Evolutionary conservation across 108 stramenopile species (phyloP).

Genomic region (Nitzschia sp.): DNA sequence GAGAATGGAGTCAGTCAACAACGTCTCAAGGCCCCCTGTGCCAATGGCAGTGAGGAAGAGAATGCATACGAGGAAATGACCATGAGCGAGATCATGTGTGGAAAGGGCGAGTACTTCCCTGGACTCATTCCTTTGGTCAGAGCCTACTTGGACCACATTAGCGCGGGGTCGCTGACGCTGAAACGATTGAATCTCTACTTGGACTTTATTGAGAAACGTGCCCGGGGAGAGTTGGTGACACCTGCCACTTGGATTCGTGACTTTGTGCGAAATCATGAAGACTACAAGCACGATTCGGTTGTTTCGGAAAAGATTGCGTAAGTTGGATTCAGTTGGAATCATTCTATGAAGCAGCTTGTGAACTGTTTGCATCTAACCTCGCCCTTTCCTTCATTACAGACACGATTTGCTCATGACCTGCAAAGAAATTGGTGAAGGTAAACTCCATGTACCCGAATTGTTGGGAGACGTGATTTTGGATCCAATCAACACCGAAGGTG

Average conservation of each 20-base stretch:
- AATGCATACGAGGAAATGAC: conserved; percentile 96
- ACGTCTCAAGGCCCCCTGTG: conserved; percentile 58
- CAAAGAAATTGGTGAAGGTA: conserved; percentile 85
- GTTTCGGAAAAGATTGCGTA: conserved; percentile 90
- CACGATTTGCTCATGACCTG: conserved; percentile 86
- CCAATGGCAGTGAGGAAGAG: conserved; percentile 76
- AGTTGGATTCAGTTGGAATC: conserved; percentile 8
- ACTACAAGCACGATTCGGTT: conserved; percentile 91
- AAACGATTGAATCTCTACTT: conserved; percentile 76
- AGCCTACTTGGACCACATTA: conserved; percentile 96
- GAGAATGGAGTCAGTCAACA: conserved; percentile 62
- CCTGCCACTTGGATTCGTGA: conserved; percentile 95
- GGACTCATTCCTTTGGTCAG: conserved; percentile 94
- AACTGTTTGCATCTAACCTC: neutral
- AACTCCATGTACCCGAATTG: conserved; percentile 70
- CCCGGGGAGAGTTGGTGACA: conserved; percentile 90
- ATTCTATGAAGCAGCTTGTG: neutral
- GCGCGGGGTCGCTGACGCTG: conserved; percentile 79
- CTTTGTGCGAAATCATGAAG: conserved; percentile 88
- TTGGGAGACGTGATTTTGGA: conserved; percentile 72
- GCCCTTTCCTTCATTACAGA: conserved; percentile 11
- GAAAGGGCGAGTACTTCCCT: conserved; percentile 96
- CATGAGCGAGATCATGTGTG: conserved; percentile 94
- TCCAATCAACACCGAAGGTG: conserved; percentile 73
- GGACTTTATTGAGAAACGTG: conserved; percentile 82